Evolutionary conservation across 2,329 filamentous ascomycete genomes (phyloP), one percentile per base, ranked within the genome.

Genomic region (Fusarium penzigii): DNA sequence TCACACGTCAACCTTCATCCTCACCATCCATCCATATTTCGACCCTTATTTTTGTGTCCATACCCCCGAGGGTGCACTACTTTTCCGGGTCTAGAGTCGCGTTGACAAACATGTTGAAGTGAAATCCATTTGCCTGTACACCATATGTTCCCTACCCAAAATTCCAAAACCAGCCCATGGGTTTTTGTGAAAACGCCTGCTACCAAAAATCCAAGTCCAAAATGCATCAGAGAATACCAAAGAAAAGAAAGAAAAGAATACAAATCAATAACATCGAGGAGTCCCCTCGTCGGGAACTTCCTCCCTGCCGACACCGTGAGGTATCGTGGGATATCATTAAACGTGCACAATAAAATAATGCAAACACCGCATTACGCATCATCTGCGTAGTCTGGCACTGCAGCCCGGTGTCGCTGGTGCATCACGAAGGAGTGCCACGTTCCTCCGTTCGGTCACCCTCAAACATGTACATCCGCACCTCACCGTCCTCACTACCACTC

Each of bases 401-500:
- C 14, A 17, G 41, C 14, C 10, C 13, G 32, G 9, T 36, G 32
- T 11, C 32, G 32, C 13, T 14, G 9, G 7, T 45, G 25, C 6
- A 8, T 70, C 51, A 82, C 5, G 75, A 78, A 12, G 80, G 79
- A 9, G 79, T 83, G 2, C 80, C 79, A 34, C 72, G 71, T 58
- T 80, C 77, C 56, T 76, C 75, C 36, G 78, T 71, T 40, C 72
- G 71, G 47, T 79, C 76, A 17, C 75, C 78, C 57, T 84, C 81
- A 65, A 92, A 93, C 64, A 86, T 89, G 70, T 92, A 92, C 65
- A 99, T 80, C 47, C 92, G 80, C 34, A 97, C 90, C 64, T 96
- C 92, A 58, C 90, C 90, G 69, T 99, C 94, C 71, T 97, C 94
- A 65, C 93, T 91, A 6, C 92, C 94, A 63, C 89, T 96, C 29